Evolutionary conservation across 495 filamentous ascomycete genomes (phyloP).

Genomic region (Talaromyces stipitatus): DNA sequence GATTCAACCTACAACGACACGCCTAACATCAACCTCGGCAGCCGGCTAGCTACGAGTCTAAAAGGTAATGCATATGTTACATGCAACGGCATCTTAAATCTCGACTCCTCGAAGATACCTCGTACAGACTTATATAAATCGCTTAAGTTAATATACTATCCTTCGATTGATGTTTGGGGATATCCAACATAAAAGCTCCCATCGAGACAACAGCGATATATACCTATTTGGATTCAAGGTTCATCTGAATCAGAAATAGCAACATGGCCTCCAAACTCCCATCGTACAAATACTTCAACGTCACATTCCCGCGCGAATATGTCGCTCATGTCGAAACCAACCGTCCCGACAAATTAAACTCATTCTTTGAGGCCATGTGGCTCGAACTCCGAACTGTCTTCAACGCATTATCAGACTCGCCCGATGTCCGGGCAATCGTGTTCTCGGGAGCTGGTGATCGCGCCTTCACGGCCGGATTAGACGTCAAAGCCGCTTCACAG

Average conservation of each 20-base stretch:
- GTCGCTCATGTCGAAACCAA: conserved; percentile 94
- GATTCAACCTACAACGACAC: background rate
- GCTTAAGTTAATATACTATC: background rate
- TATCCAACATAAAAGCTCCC: too few relatives aligned
- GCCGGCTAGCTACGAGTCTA: background rate
- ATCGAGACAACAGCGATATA: background rate
- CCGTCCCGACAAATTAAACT: conserved; percentile 81
- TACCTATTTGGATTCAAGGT: background rate
- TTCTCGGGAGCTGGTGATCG: conserved; percentile 75
- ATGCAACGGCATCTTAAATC: background rate
- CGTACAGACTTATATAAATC: too few relatives aligned
- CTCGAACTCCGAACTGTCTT: conserved; percentile 70
- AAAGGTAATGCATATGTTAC: background rate
- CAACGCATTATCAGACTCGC: conserved; percentile 59
- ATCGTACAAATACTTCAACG: conserved; percentile 64
- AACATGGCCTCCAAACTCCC: background rate
- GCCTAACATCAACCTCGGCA: background rate
- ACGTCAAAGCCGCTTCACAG: conserved; percentile 59
- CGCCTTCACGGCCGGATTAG: conserved; percentile 78
- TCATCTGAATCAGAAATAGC: background rate
- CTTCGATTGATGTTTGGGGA: too few relatives aligned
- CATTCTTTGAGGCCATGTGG: conserved; percentile 89
- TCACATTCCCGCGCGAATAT: conserved; percentile 61
- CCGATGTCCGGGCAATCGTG: conserved; percentile 68
- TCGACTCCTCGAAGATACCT: background rate